Evolutionary conservation across 164 flowering plant genomes (phyloP).

Genomic region (Macadamia integrifolia): DNA sequence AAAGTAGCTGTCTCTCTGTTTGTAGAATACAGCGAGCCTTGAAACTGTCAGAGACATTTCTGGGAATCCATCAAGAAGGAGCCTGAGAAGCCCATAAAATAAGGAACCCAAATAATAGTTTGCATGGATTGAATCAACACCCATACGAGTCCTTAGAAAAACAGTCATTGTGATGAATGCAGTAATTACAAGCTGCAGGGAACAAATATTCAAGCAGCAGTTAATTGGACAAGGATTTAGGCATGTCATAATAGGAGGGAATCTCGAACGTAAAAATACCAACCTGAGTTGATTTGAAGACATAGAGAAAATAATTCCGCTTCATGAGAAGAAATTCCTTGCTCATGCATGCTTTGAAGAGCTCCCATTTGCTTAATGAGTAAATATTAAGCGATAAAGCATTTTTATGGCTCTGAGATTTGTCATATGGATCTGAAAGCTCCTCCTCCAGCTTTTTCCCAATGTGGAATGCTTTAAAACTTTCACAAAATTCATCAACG

Average conservation of each 20-base stretch:
- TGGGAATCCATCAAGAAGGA: no score
- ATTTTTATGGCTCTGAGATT: constrained; percentile 41
- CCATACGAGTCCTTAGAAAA: constrained; percentile 46
- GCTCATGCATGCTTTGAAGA: constrained; percentile 1
- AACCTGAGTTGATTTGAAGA: constrained; percentile 5
- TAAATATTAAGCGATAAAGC: constrained; percentile 21
- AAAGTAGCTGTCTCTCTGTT: no score
- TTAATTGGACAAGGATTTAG: no score
- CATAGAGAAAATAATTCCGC: constrained; percentile 6
- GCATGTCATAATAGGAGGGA: no score
- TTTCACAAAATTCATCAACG: constrained; percentile 43
- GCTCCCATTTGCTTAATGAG: constrained; percentile 1
- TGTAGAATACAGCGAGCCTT: no score
- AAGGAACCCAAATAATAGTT: constrained; percentile 35
- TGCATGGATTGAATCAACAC: constrained; percentile 20
- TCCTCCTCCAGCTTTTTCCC: constrained; percentile 48
- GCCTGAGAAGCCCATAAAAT: constrained; percentile 15
- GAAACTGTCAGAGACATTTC: no score
- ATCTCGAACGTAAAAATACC: background rate
- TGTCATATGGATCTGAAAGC: constrained; percentile 51
- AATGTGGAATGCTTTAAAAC: constrained; percentile 54
- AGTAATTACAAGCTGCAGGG: background rate
- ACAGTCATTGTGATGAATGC: constrained; percentile 11
- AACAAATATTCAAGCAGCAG: no score
- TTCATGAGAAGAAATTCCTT: constrained; percentile 5